Evolutionary conservation across 2,329 filamentous ascomycete genomes (phyloP).

Genomic region (Zalaria obscura): DNA sequence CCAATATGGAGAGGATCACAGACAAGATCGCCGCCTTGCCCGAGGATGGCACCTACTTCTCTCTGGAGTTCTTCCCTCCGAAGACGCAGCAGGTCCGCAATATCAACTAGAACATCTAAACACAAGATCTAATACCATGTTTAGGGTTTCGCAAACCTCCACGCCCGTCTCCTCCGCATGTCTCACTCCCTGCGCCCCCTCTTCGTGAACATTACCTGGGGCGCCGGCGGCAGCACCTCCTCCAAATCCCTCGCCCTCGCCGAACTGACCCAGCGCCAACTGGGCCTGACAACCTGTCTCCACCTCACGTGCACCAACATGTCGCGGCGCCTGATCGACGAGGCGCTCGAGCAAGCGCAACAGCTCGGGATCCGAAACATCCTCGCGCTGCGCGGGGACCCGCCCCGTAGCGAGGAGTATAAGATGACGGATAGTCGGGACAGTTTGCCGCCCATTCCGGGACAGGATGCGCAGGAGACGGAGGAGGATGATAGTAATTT

Average conservation of each 20-base stretch:
- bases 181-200: slow-evolving; percentile 76
- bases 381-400: slow-evolving; percentile 79
- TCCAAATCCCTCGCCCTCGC: slow-evolving; percentile 86
- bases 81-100: slow-evolving; percentile 70
- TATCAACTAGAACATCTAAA: not conserved
- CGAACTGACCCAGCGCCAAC: slow-evolving; percentile 83
- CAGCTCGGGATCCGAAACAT: slow-evolving; percentile 87
- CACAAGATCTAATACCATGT: slow-evolving; percentile 4
- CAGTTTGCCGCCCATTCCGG: slow-evolving; percentile 4
- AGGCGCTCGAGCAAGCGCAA: slow-evolving; percentile 82
- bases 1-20: slow-evolving; percentile 69
- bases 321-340: slow-evolving; percentile 73
- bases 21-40: slow-evolving; percentile 89
- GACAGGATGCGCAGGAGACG: slow-evolving; percentile 21
- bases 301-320: slow-evolving; percentile 98
- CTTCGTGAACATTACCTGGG: slow-evolving; percentile 97
- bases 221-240: slow-evolving; percentile 83
- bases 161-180: slow-evolving; percentile 90
- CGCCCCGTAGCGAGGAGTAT: slow-evolving; percentile 81
- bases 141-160: slow-evolving; percentile 78
- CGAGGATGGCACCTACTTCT: slow-evolving; percentile 73
- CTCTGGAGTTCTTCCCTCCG: slow-evolving; percentile 97
- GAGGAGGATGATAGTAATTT: slow-evolving; percentile 50
- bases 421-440: slow-evolving; percentile 45
- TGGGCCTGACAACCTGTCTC: slow-evolving; percentile 85